These are phyloP conservation scores for Cornus suecica DNA, from an alignment of 148 eudicot species.

Conservation along the genomic window DNA sequence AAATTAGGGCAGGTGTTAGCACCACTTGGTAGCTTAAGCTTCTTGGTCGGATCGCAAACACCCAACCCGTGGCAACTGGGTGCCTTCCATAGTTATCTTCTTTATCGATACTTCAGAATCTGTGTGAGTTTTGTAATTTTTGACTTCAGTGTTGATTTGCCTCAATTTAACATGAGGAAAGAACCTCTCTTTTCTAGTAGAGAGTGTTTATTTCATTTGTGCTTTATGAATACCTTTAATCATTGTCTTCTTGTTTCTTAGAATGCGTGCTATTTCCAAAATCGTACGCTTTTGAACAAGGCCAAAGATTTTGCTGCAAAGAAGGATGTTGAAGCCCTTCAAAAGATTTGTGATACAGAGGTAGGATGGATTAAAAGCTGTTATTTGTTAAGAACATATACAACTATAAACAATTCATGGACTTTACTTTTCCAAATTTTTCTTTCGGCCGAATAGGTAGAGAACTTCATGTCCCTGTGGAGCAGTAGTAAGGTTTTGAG, in stretches of 20 bases:
- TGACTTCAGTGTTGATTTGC: not conserved
- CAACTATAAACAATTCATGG: not conserved
- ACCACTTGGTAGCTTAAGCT: too few relatives aligned
- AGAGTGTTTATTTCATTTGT: not conserved
- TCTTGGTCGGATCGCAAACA: too few relatives aligned
- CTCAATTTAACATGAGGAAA: not conserved
- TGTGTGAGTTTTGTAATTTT: not conserved
- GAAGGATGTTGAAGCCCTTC: not conserved
- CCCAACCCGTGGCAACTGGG: too few relatives aligned
- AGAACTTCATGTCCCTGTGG: conserved; percentile 61
- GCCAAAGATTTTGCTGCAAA: not conserved
- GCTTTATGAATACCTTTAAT: not conserved
- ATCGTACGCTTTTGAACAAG: not conserved
- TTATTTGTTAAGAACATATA: too few relatives aligned
- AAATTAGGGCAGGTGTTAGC: too few relatives aligned
- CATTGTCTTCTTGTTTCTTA: not conserved
- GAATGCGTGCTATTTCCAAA: not conserved
- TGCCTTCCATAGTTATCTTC: not conserved
- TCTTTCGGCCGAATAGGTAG: conserved; percentile 32
- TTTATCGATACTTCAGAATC: not conserved
- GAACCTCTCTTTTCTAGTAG: not conserved
- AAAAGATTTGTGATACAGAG: not conserved
- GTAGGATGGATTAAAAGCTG: not conserved
- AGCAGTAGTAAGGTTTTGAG: conserved; percentile 52
- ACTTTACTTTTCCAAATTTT: not conserved